phyloP scores from a whole-genome alignment of 805 yeast species.

The Saturnispora saitoi region DNA sequence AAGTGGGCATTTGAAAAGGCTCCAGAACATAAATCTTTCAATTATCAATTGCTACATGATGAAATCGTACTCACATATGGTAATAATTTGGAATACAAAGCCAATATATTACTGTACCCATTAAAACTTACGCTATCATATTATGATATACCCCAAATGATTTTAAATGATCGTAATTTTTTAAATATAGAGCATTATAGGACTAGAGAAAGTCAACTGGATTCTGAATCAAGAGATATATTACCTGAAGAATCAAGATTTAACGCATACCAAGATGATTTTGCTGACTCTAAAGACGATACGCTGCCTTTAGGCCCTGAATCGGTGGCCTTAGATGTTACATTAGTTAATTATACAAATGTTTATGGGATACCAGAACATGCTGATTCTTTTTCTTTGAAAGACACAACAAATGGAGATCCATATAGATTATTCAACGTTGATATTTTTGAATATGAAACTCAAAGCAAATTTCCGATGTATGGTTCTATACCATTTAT shows the following conservation, averaged over 20 bases:
- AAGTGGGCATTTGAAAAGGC: slow-evolving; percentile 44
- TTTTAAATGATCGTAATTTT: slow-evolving; percentile 60
- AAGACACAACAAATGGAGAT: slow-evolving; percentile 53
- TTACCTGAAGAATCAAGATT: slow-evolving; percentile 53
- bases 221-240: slow-evolving; percentile 32
- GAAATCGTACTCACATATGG: slow-evolving; percentile 30
- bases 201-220: slow-evolving; percentile 32
- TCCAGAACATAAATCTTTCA: slow-evolving; percentile 15
- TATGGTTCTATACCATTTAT: slow-evolving; percentile 91
- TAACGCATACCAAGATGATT: slow-evolving; percentile 64
- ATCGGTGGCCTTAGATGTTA: slow-evolving; percentile 71
- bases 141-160: slow-evolving; percentile 39
- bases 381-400: slow-evolving; percentile 68
- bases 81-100: slow-evolving; percentile 27
- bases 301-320: slow-evolving; percentile 79
- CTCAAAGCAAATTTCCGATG: slow-evolving; percentile 79
- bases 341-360: slow-evolving; percentile 48
- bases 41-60: slow-evolving; percentile 19
- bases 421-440: slow-evolving; percentile 90
- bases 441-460: slow-evolving; percentile 90
- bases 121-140: slow-evolving; percentile 42
- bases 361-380: slow-evolving; percentile 98
- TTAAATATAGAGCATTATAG: slow-evolving; percentile 82
- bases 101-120: slow-evolving; percentile 38
- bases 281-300: slow-evolving; percentile 60